Evolutionary conservation across 2,329 filamentous ascomycete genomes (phyloP), one percentile per base, ranked within the genome.

Genomic region (Arthrocladium fulminans): DNA sequence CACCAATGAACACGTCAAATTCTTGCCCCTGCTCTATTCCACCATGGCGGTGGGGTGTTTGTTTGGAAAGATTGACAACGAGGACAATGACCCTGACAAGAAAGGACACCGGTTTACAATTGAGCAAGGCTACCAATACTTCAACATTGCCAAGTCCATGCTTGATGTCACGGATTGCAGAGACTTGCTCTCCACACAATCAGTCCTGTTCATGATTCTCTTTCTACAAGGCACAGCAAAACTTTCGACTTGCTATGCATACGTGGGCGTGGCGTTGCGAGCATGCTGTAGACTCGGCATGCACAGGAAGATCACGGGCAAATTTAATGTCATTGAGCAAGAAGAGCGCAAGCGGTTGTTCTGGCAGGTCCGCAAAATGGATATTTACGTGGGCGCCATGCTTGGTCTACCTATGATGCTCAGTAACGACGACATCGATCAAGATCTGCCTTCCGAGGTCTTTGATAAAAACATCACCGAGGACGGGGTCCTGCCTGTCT

Each of bases 221-320:
- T 92, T 89, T 60, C 73, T 90, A 1, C 86, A 92, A 60, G 80
- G 83, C 2, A 86, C 86, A 1, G 84, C 85, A 8, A 86, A 87
- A 60, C 69, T 90, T 24, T 86, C 81, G 60, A 84, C 81, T 8
- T 90, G 86, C 61, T 90, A 90, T 64, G 80, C 84, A 0, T 88
- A 87, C 57, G 76, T 90, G 41, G 86, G 86, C 5, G 84, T 90
- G 57, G 86, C 84, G 2, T 70, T 89, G 42, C 78, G 85, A 44
- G 83, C 84, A 5, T 80, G 84, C n/a, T 67, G 90, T 27, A 79
- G 85, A 23, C 81, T 90, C 67, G 86, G 86, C 6, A 70, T 90
- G 22, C 86, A 92, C 63, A 81, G 86, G 45, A 79, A 84, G 51
- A 67, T 90, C 4, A 72, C 80, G 10, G 79, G 83, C 41, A 74